Conservation (phyloP, 352 stramenopile genomes). For the Globisporangium paroecandrum region DNA sequence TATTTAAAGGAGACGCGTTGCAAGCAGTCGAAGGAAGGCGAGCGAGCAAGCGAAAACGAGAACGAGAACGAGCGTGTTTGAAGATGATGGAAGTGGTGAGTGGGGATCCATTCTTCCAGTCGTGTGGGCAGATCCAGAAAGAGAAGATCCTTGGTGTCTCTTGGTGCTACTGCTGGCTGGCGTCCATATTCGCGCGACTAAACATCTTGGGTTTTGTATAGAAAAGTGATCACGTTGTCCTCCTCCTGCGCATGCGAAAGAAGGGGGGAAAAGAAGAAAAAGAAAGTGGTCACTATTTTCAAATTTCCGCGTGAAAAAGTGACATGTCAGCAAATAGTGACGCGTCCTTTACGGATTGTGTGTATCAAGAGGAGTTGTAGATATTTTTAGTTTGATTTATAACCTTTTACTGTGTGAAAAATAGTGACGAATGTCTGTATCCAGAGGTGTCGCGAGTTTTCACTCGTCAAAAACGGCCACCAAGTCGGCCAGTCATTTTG, state of each 20-base stretch:
- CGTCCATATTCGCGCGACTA: neutral
- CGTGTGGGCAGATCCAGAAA: neutral
- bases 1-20: constrained; percentile 13
- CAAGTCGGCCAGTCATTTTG: constrained; percentile 9
- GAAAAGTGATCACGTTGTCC: constrained; percentile 3
- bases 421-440: constrained; percentile 2
- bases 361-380: neutral
- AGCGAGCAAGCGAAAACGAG: neutral
- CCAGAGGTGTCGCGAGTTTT: neutral
- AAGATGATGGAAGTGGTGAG: neutral
- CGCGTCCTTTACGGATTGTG: neutral
- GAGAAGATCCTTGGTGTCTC: neutral
- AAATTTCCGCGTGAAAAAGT: constrained; percentile 8
- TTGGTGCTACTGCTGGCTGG: neutral
- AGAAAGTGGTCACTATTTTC: constrained; percentile 6
- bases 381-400: neutral
- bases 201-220: constrained; percentile 21
- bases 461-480: neutral
- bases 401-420: neutral
- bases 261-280: neutral
- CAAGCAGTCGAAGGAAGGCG: constrained; percentile 16
- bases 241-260: neutral
- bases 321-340: neutral
- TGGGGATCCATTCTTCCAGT: neutral
- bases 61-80: neutral